A percentile compares a stretch with the other conserved stretches of the same genome.
These are phyloP conservation scores for Hypoxylon sp. DNA, from an alignment of 2,329 filamentous ascomycete species.

Conservation along the genomic window DNA sequence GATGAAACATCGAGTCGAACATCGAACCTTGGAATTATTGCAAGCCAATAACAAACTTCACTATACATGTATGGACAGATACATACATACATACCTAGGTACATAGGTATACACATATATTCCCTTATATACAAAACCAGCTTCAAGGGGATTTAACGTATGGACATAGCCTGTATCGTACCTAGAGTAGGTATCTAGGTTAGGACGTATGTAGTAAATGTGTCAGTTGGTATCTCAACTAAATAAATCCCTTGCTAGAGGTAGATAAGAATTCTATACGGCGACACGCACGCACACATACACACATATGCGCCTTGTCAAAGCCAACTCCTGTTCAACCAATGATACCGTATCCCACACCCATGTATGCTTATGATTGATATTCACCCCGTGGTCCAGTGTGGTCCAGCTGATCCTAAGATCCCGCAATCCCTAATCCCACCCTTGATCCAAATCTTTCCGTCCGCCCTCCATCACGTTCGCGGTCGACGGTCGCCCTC, in stretches of 20 bases:
- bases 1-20: too few relatives aligned
- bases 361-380: slow-evolving; percentile 33
- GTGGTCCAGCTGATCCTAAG: slow-evolving; percentile 51
- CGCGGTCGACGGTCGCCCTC: slow-evolving; percentile 56
- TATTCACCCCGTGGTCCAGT: slow-evolving; percentile 8
- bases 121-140: not conserved
- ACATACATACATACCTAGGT: not conserved
- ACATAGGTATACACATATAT: not conserved
- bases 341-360: slow-evolving; percentile 34
- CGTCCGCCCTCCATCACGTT: slow-evolving; percentile 51
- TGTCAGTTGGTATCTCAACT: slow-evolving; percentile 39
- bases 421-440: slow-evolving; percentile 68
- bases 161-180: too few relatives aligned
- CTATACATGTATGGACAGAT: too few relatives aligned
- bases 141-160: too few relatives aligned
- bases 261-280: slow-evolving; percentile 15
- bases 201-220: slow-evolving; percentile 7
- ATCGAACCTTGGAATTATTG: too few relatives aligned
- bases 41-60: too few relatives aligned
- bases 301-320: slow-evolving; percentile 27
- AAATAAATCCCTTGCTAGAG: slow-evolving; percentile 18
- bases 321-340: slow-evolving; percentile 34
- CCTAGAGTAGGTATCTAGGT: too few relatives aligned
- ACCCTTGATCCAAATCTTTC: slow-evolving; percentile 58
- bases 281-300: slow-evolving; percentile 9